Conservation (phyloP, 768 basidiomycete genomes). For the Calvatia gigantea region DNA sequence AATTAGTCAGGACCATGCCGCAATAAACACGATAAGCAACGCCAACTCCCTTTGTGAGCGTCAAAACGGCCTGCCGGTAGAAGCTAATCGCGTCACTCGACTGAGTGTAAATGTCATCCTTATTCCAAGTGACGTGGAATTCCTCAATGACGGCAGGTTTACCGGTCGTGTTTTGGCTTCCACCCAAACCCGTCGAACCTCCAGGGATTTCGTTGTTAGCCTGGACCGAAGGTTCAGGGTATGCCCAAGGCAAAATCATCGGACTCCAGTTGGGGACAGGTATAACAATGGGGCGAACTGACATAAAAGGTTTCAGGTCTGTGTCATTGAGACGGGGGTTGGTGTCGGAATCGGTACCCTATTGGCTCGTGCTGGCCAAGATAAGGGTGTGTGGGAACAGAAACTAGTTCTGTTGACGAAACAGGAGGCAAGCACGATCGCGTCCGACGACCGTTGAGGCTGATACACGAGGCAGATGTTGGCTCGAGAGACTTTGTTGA, state of each 20-base stretch:
- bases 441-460: too few relatives aligned
- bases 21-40: too few relatives aligned
- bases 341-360: neutral
- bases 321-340: neutral
- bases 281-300: neutral
- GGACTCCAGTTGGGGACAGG: neutral
- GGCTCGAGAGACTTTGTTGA: too few relatives aligned
- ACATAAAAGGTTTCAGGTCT: neutral
- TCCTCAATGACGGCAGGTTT: conserved; percentile 68
- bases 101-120: conserved; percentile 42
- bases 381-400: neutral
- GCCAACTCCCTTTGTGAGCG: conserved; percentile 15
- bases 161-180: conserved; percentile 41
- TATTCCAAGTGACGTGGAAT: conserved; percentile 52
- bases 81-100: conserved; percentile 62
- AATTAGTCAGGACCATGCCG: neutral
- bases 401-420: too few relatives aligned
- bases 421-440: too few relatives aligned
- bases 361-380: neutral
- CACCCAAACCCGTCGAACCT: conserved; percentile 58
- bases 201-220: conserved; percentile 37
- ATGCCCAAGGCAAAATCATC: conserved; percentile 16
- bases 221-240: conserved; percentile 44
- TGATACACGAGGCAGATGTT: too few relatives aligned
- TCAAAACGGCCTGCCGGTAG: conserved; percentile 42